Evolutionary conservation across 2,329 filamentous ascomycete species (phyloP).

Genomic region (Cladosporium oxysporum): DNA sequence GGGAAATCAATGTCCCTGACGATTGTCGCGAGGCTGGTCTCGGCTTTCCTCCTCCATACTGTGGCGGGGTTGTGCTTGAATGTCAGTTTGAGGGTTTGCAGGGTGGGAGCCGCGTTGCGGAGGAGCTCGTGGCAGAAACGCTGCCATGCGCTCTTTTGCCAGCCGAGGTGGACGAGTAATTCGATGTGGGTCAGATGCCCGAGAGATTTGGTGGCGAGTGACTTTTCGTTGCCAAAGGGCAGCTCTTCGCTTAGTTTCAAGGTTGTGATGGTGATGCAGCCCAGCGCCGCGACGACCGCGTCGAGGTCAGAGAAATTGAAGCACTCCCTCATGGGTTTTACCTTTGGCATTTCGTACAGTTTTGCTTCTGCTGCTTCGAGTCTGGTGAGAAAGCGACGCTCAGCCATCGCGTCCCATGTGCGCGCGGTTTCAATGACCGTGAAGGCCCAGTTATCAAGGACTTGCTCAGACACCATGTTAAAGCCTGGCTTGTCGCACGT

Average conservation of each 20-base stretch:
- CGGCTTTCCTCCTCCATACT: background rate
- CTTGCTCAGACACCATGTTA: slow-evolving; percentile 3
- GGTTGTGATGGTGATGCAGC: background rate
- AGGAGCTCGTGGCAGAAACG: background rate
- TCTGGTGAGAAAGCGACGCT: background rate
- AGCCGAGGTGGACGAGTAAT: background rate
- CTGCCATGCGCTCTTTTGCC: background rate
- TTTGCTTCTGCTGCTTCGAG: background rate
- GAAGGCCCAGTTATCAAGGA: background rate
- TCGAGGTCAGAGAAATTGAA: slow-evolving; percentile 6
- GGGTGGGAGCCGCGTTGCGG: background rate
- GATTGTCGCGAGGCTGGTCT: background rate
- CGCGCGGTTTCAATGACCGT: background rate
- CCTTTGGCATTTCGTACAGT: background rate
- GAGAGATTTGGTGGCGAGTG: background rate
- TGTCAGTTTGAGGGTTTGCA: background rate
- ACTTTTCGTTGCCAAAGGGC: background rate
- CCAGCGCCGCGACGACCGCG: background rate
- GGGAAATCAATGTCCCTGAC: slow-evolving; percentile 2
- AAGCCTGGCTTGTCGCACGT: slow-evolving; percentile 2
- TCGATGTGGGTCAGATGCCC: background rate
- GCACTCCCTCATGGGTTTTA: background rate
- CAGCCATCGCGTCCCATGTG: background rate
- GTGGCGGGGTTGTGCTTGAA: slow-evolving; percentile 3
- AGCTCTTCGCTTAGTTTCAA: background rate